Conservation (phyloP, 2,329 filamentous ascomycete species). For the Leptographium radiaticola region DNA sequence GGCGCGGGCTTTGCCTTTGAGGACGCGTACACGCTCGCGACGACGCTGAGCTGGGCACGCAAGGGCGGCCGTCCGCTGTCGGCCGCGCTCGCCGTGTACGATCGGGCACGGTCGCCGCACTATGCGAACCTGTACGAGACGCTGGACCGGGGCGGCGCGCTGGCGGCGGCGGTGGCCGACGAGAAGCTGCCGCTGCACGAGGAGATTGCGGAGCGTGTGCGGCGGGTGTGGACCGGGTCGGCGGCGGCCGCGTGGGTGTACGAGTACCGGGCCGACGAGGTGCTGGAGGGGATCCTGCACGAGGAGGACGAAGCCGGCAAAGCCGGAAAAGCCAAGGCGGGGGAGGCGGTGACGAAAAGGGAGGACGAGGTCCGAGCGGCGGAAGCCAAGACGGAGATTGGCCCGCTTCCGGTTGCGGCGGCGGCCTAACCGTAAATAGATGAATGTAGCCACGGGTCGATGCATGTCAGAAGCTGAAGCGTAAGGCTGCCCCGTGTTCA, state of each 20-base stretch:
- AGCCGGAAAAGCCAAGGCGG: background rate
- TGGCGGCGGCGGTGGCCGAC: background rate
- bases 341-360: background rate
- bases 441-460: no score
- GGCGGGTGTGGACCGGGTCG: constrained; percentile 1
- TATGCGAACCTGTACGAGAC: constrained; percentile 10
- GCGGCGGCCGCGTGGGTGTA: constrained; percentile 8
- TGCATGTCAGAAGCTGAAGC: no score
- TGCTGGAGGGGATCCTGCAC: constrained; percentile 5
- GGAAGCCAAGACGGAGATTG: no score
- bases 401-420: no score
- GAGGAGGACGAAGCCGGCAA: background rate
- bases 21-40: constrained; percentile 10
- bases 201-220: constrained; percentile 8
- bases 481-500: no score
- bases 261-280: constrained; percentile 6
- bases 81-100: constrained; percentile 7
- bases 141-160: constrained; percentile 3
- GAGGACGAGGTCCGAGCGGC: no score
- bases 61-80: background rate
- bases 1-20: constrained; percentile 12
- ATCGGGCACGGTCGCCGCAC: constrained; percentile 9
- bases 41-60: constrained; percentile 7
- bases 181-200: constrained; percentile 8
- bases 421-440: no score